These are phyloP conservation scores for Rhynchosporium graminicola DNA, from an alignment of 2,329 filamentous ascomycete genomes.

Conservation along the genomic window DNA sequence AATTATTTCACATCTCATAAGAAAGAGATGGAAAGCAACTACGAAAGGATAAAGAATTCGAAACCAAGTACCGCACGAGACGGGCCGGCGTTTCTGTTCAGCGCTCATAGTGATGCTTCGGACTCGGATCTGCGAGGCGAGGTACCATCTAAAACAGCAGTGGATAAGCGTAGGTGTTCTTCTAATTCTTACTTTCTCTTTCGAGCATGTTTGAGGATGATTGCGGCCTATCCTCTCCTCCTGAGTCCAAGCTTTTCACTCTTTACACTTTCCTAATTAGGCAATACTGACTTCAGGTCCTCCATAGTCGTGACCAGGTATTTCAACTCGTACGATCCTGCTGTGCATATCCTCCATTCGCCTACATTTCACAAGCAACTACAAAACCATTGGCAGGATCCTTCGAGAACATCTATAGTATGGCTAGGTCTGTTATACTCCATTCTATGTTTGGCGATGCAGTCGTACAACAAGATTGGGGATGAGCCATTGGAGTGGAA, in stretches of 20 bases:
- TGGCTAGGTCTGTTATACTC: constrained; percentile 79
- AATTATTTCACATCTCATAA: constrained; percentile 86
- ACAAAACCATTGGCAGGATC: constrained; percentile 67
- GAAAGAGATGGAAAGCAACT: constrained; percentile 82
- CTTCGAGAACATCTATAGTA: constrained; percentile 70
- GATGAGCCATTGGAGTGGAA: constrained; percentile 80
- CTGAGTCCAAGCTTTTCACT: too few species aligned
- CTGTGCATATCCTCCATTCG: constrained; percentile 75
- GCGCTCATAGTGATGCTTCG: constrained; percentile 66
- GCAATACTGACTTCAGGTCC: too few species aligned
- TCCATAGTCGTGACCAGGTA: constrained; percentile 72
- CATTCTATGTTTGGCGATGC: constrained; percentile 73
- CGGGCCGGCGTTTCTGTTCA: constrained; percentile 78
- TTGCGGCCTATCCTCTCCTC: too few species aligned
- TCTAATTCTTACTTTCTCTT: too few species aligned
- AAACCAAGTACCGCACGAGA: constrained; percentile 61
- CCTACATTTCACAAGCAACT: constrained; percentile 82
- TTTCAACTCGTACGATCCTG: constrained; percentile 77
- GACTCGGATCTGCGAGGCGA: constrained; percentile 77
- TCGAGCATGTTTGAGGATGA: too few species aligned
- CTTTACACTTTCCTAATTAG: too few species aligned
- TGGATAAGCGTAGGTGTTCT: constrained; percentile 58
- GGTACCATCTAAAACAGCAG: constrained; percentile 77
- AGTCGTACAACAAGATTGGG: constrained; percentile 77
- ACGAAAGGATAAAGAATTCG: constrained; percentile 71